These are phyloP conservation scores for Penicillium sp. DNA, from an alignment of 2,329 filamentous ascomycete genomes.

Conservation along the genomic window DNA sequence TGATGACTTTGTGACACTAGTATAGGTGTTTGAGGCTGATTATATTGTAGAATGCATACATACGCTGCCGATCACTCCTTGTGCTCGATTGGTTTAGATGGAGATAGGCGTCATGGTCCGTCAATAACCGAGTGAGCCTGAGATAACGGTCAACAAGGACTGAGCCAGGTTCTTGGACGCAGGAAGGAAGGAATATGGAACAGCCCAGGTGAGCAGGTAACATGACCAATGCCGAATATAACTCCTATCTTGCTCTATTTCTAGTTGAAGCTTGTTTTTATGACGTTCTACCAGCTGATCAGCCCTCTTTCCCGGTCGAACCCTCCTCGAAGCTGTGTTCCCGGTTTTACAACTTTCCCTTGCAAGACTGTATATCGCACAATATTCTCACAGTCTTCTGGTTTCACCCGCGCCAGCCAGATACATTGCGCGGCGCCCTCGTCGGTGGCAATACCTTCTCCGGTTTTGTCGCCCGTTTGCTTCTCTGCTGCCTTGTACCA, in stretches of 20 bases:
- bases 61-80: background rate
- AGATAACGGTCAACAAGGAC: background rate
- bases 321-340: constrained; percentile 81
- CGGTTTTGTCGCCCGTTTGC: constrained; percentile 38
- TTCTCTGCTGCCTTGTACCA: constrained; percentile 33
- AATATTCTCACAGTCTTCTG: constrained; percentile 92
- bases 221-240: background rate
- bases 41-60: background rate
- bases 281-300: constrained; percentile 75
- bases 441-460: constrained; percentile 32
- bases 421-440: constrained; percentile 83
- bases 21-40: background rate
- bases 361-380: constrained; percentile 87
- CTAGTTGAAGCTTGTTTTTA: background rate
- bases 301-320: constrained; percentile 83
- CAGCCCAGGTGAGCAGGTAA: background rate
- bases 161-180: background rate
- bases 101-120: constrained; percentile 2
- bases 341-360: constrained; percentile 92
- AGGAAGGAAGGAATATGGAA: background rate
- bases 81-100: background rate
- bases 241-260: constrained; percentile 7
- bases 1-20: background rate
- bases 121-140: constrained; percentile 1
- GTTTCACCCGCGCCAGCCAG: constrained; percentile 83